Evolutionary conservation across 331 rosid genomes (phyloP).

Genomic region (Acacia pycnantha): DNA sequence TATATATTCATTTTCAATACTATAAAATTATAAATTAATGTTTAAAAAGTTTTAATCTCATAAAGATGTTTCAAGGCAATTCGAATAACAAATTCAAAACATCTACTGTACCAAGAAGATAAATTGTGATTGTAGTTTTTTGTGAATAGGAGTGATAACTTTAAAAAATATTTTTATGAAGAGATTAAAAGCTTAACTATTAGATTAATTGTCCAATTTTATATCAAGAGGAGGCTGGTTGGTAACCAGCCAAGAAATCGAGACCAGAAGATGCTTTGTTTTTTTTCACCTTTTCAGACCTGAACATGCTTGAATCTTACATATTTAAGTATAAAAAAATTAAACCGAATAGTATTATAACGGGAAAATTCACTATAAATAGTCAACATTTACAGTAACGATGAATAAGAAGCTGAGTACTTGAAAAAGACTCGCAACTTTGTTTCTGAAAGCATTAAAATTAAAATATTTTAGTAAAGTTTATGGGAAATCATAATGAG

Average conservation of each 20-base stretch:
- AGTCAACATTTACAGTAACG: neutral
- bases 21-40: neutral
- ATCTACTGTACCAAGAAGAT: neutral
- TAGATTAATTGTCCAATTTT: too few relatives aligned
- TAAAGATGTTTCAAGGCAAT: neutral
- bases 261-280: too few relatives aligned
- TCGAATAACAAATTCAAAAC: neutral
- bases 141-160: neutral
- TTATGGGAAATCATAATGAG: neutral
- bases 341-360: too few relatives aligned
- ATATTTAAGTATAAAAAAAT: too few relatives aligned
- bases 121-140: neutral
- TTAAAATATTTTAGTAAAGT: too few relatives aligned
- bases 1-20: neutral
- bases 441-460: neutral
- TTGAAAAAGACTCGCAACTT: neutral
- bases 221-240: too few relatives aligned
- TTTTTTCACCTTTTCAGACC: too few relatives aligned
- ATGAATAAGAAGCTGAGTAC: neutral
- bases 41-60: neutral
- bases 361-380: neutral
- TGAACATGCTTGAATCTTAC: too few relatives aligned
- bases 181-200: too few relatives aligned
- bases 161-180: too few relatives aligned
- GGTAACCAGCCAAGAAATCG: too few relatives aligned